Evolutionary conservation across 805 yeast genomes (phyloP), one percentile per base, ranked within the genome.

Genomic region (Cyberlindnera mrakii): DNA sequence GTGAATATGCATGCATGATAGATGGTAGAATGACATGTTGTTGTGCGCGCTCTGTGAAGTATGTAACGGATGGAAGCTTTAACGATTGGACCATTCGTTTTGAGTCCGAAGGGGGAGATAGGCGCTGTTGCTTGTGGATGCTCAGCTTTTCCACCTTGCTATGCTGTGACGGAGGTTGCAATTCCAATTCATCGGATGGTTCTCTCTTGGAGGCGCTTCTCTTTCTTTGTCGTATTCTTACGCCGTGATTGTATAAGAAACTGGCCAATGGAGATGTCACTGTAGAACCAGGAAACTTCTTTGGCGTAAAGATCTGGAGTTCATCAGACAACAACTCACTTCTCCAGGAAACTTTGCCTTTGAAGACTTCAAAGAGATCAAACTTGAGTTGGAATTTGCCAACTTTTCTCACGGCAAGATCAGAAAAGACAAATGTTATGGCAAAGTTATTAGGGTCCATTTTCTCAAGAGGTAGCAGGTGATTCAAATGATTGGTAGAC

Each of bases 241-340:
- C 64, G 30, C 65, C 65, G 33, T 55, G 53, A 35, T 59, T 60
- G 45, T 49, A 58, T 11, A 61, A 45, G 40, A 58, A 61, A n/a
- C 51, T 45, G 4, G 63, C 57, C 31, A 61, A 40, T 20, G 58
- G 50, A 1, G 64, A 58, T 5, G 62, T 54, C 0, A 58, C 50
- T 6, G 51, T 42, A 3, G 63, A 53, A 3, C 65, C 65, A 3
- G 64, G 64, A 43, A 60, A 61, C 39, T 60, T 61, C 48, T 61
- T 61, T 25, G 62, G 64, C 4, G 62, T 55, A 36, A 43, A 60
- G 7, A 60, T 60, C 19, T 54, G 57, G 30, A 61, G 55, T 8
- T 42, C 52, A 30, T 49, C 47, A 7, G 61, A 54, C 2, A 35
- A 16, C 3, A 45, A 19, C 17, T 47, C 45, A 41, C 42, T 41